These are phyloP conservation scores for Xylaria sp. DNA, from an alignment of 2,329 filamentous ascomycete genomes.

Conservation along the genomic window DNA sequence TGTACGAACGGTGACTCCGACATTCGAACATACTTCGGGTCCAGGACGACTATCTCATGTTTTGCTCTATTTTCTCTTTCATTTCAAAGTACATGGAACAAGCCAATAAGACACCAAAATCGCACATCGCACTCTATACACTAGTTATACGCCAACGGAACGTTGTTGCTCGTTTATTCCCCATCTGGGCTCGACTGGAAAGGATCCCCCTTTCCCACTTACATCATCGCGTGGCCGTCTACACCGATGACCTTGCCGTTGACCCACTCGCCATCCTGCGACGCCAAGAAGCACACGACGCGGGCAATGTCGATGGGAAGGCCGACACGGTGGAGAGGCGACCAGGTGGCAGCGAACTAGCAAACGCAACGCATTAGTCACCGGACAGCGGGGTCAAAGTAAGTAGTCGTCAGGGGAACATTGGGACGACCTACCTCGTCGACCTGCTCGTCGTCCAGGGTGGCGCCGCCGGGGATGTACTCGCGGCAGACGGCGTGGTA, in stretches of 20 bases:
- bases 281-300: slow-evolving; percentile 59
- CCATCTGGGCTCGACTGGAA: neutral
- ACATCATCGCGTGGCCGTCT: slow-evolving; percentile 39
- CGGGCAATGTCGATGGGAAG: slow-evolving; percentile 70
- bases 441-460: slow-evolving; percentile 59
- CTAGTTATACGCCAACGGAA: too few species aligned
- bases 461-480: slow-evolving; percentile 62
- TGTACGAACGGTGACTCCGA: too few species aligned
- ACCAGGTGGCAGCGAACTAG: slow-evolving; percentile 65
- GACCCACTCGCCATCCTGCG: slow-evolving; percentile 51
- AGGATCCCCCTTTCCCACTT: too few species aligned
- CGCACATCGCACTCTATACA: too few species aligned
- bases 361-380: slow-evolving; percentile 11
- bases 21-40: too few species aligned
- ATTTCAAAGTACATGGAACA: too few species aligned
- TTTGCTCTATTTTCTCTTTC: too few species aligned
- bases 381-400: neutral
- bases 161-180: too few species aligned
- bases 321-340: slow-evolving; percentile 65
- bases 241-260: slow-evolving; percentile 43
- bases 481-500: slow-evolving; percentile 67
- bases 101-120: too few species aligned
- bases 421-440: slow-evolving; percentile 49
- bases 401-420: neutral
- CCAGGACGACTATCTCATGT: too few species aligned